Evolutionary conservation across 495 filamentous ascomycete species (phyloP), one percentile per base, ranked within the genome.

Genomic region (Thermothielavioides terrestris): DNA sequence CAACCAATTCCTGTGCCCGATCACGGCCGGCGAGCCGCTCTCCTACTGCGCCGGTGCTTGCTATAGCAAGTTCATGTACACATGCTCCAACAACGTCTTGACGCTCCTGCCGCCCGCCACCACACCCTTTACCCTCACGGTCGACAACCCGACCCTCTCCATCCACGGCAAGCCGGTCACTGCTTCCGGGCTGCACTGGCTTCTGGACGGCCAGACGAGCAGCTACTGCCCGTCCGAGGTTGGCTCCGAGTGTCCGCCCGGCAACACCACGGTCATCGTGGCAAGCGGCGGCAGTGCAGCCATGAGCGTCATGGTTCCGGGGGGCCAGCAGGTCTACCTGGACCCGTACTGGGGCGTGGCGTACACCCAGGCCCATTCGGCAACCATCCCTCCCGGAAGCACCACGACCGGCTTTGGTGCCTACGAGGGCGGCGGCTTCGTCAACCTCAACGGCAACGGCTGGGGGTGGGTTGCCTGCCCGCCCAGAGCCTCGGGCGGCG

Each of bases 281-380:
- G 54, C 59, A 12, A 32, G 21, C 46, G 40, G 31, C 27, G 59
- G 59, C 14, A 31, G 42, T 21, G 43, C 38, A 4, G 26, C 42
- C 31, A 63, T 66, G 64, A 54, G 57, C 35, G 75, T 77, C 49
- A 58, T 67, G 39, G 82, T 86, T 23, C 81, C 84, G 15, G 83
- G 82, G 37, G 82, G 84, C 20, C 82, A 86, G 56, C 65, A 67
- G 49, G 73, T 80, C 65, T 88, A 84, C 63, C 69, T 86, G 28
- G 63, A 56, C 15, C 66, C 75, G 4, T 59, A 68, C 22, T 83
- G 83, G 42, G 69, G 74, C 23, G 62, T 88, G 28, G 65, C 61
- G 45, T 85, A 78, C 71, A 82, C 80, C 2, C 67, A 64, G 36
- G 75, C 82, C 1, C 82, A 86, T 67, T 80, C 76, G 6, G 73